Evolutionary conservation across 768 basidiomycete species (phyloP).

Genomic region (Cystobasidium tubakii): DNA sequence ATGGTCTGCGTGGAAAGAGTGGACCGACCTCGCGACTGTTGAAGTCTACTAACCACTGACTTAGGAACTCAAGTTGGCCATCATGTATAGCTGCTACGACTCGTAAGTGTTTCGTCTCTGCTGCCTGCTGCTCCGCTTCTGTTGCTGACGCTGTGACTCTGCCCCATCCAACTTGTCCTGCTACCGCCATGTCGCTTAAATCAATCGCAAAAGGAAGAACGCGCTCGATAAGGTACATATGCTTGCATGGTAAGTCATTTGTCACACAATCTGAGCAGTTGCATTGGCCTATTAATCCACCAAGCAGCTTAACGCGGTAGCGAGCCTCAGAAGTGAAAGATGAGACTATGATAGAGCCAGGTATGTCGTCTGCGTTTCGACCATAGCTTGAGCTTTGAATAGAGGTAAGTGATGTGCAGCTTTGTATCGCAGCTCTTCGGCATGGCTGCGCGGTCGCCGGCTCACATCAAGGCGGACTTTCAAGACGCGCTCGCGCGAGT

Average conservation of each 20-base stretch:
- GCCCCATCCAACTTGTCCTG: no score
- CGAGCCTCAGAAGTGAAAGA: not conserved
- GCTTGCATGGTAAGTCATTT: slow-evolving; percentile 1
- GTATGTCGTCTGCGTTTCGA: not conserved
- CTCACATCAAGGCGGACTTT: not conserved
- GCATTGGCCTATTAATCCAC: not conserved
- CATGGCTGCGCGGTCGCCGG: not conserved
- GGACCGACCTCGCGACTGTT: no score
- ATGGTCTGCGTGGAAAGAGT: no score
- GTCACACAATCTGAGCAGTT: not conserved
- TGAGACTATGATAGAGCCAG: not conserved
- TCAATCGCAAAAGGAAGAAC: not conserved
- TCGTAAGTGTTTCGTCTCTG: no score
- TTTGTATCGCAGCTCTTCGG: not conserved
- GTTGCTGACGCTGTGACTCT: no score
- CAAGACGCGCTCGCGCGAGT: not conserved
- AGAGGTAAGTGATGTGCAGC: not conserved
- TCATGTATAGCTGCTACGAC: no score
- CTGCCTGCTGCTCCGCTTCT: no score
- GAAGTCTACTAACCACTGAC: no score
- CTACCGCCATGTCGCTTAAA: no score
- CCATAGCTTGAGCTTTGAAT: not conserved
- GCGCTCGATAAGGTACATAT: not conserved
- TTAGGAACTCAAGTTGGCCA: no score
- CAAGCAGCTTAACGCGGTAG: not conserved